Evolutionary conservation across 257 asterid species (phyloP), one percentile per base, ranked within the genome.

Genomic region (Solanum rostratum): DNA sequence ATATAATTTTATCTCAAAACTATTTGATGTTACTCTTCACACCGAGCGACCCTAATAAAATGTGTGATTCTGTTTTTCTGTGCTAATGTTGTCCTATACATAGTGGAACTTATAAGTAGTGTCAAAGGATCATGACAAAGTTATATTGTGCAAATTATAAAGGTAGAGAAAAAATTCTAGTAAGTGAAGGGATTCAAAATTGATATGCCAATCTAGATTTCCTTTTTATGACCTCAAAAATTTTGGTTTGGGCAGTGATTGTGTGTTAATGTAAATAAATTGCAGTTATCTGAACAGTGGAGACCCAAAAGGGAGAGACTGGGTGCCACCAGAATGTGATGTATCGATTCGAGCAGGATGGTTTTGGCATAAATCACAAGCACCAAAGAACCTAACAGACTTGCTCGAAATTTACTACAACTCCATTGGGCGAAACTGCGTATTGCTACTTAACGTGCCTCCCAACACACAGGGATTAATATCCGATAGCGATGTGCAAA

Each of bases 281-380:
- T 87, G 88, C 91, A 96, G 99, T 84, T 96, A 96, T 86, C 95
- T 96, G 81, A 91, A 88, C 88, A 91, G 88, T 0, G 99, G 99
- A 6, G 99, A 96, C 49, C 87, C 98, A 1, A 91, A 80, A 86
- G 99, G 99, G 85, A 91, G 91, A 0, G 90, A 94, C 24, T 96
- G 99, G 99, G 12, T 96, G 63, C 99, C 99, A 1, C 92, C 99
- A 33, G 99, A 96, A 84, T 96, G 99, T 49, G 99, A 96, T 80
- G 97, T 96, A 52, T 96, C 99, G 24, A 92, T 96, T 54, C 86
- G 99, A 84, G 14, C 46, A 12, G 97, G 98, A 9, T 96, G 98
- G 99, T 96, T 96, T 88, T 96, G 98, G 99, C 99, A 96, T 18
- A 93, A 93, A 86, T 86, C 93, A 10, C 84, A 96, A 86, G 41